phyloP scores from a whole-genome alignment of 768 basidiomycete genomes.

The Tylopilus plumbeoviolaceoides region DNA sequence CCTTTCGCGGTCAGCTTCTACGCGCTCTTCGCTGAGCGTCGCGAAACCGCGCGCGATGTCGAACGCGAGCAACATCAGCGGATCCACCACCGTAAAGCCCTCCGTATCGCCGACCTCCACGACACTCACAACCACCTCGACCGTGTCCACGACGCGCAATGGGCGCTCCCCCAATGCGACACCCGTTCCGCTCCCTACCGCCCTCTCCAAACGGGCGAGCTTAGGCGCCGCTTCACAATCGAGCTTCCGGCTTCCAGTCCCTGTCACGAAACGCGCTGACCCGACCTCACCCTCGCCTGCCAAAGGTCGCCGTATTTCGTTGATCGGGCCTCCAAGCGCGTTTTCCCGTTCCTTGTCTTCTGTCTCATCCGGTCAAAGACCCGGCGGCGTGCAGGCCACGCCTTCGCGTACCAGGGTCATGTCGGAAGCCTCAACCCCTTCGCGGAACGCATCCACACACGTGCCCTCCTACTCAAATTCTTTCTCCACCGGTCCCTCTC shows the following conservation, averaged over 20 bases:
- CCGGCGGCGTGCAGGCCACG: constrained; percentile 29
- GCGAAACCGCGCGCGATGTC: constrained; percentile 54
- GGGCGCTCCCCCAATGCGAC: constrained; percentile 50
- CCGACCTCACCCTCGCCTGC: constrained; percentile 27
- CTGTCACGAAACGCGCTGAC: constrained; percentile 27
- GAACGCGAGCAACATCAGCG: constrained; percentile 46
- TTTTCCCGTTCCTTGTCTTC: constrained; percentile 19
- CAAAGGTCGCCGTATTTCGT: constrained; percentile 24
- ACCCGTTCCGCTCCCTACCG: constrained; percentile 39
- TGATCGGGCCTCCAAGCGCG: constrained; percentile 28
- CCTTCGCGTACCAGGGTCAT: constrained; percentile 40
- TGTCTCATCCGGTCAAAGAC: constrained; percentile 14
- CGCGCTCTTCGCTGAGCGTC: constrained; percentile 41
- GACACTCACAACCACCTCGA: constrained; percentile 22
- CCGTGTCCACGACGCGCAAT: constrained; percentile 19
- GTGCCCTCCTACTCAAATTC: constrained; percentile 16
- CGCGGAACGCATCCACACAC: constrained; percentile 23
- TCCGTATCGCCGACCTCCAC: constrained; percentile 24
- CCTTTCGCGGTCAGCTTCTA: constrained; percentile 37
- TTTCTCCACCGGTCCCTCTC: constrained; percentile 30
- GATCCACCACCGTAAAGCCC: constrained; percentile 47
- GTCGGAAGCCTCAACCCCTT: constrained; percentile 37
- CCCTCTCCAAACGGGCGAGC: constrained; percentile 37
- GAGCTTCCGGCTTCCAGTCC: constrained; percentile 38
- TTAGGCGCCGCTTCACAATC: constrained; percentile 35